Evolutionary conservation across 306 rosid genomes (phyloP).

Genomic region (Rosa lucieae): DNA sequence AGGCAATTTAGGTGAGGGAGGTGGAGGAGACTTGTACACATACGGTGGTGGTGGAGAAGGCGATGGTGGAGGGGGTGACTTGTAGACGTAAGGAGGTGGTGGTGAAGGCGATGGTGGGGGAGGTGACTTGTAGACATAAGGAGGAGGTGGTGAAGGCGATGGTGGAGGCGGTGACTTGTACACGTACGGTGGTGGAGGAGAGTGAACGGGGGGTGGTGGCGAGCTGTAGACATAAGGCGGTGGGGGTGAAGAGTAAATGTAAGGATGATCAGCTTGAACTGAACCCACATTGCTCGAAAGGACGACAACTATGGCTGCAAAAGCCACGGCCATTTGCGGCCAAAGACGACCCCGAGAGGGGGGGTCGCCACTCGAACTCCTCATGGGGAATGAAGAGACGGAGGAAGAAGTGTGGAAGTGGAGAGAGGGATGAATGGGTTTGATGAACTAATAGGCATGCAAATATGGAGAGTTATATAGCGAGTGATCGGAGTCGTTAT

Average conservation of each 20-base stretch:
- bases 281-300: slow-evolving; percentile 56
- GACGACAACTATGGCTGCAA: slow-evolving; percentile 49
- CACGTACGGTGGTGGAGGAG: slow-evolving; percentile 24
- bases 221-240: slow-evolving; percentile 46
- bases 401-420: not conserved
- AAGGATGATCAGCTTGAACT: slow-evolving; percentile 64
- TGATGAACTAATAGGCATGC: slow-evolving; percentile 26
- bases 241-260: slow-evolving; percentile 72
- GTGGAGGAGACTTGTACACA: slow-evolving; percentile 53
- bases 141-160: slow-evolving; percentile 8
- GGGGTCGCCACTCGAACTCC: slow-evolving; percentile 49
- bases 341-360: slow-evolving; percentile 67
- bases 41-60: slow-evolving; percentile 21
- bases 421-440: slow-evolving; percentile 13
- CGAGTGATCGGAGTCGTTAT: slow-evolving; percentile 45
- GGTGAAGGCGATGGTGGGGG: slow-evolving; percentile 1
- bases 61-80: slow-evolving; percentile 26
- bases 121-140: slow-evolving; percentile 13
- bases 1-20: slow-evolving; percentile 33
- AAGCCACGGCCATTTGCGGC: slow-evolving; percentile 68
- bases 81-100: slow-evolving; percentile 3
- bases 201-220: slow-evolving; percentile 18
- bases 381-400: slow-evolving; percentile 38
- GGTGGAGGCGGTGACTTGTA: slow-evolving; percentile 30
- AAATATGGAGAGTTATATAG: slow-evolving; percentile 45